Conservation (phyloP, 352 stramenopile species). For the Phytophthora cajani region DNA sequence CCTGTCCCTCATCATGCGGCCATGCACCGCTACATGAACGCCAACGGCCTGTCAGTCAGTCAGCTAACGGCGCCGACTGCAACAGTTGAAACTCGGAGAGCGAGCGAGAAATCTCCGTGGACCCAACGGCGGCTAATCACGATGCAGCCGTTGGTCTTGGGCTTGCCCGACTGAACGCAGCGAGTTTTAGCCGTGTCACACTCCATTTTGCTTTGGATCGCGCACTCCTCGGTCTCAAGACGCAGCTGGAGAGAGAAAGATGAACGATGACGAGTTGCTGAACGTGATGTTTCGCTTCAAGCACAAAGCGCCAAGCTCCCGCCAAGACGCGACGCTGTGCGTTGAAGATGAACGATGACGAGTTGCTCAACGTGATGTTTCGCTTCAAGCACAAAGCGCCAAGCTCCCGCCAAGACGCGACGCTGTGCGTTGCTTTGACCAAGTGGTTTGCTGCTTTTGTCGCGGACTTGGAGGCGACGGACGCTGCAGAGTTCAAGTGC, state of each 20-base stretch:
- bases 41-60: background rate
- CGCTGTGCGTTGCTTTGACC: constrained; percentile 30
- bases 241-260: background rate
- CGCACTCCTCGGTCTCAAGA: background rate
- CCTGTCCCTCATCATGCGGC: too few relatives aligned
- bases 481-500: constrained; percentile 23
- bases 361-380: constrained; percentile 46
- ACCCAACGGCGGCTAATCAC: background rate
- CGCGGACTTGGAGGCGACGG: constrained; percentile 3
- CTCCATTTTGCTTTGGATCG: background rate
- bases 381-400: constrained; percentile 55
- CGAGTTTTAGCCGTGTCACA: background rate
- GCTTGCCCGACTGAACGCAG: background rate
- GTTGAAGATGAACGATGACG: constrained; percentile 5
- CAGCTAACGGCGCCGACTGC: background rate
- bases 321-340: constrained; percentile 38
- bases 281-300: constrained; percentile 56
- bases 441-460: constrained; percentile 34
- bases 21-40: too few relatives aligned
- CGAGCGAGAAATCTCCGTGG: background rate
- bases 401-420: constrained; percentile 35
- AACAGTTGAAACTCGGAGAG: background rate
- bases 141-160: background rate
- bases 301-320: constrained; percentile 42
- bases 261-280: constrained; percentile 26